phyloP scores from a whole-genome alignment of 129 eudicot genomes.

The Cynara cardunculus region DNA sequence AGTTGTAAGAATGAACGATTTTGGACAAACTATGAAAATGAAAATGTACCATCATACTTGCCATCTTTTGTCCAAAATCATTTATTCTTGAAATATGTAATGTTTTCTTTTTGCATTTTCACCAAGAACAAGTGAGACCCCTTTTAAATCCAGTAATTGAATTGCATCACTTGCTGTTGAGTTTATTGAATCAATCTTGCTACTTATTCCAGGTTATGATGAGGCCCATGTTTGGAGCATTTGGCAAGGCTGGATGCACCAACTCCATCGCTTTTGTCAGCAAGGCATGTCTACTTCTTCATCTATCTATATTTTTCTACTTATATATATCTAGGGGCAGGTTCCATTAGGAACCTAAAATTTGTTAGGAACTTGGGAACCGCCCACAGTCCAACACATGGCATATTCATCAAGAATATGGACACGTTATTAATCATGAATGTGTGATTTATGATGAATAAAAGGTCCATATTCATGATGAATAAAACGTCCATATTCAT shows the following conservation, averaged over 20 bases:
- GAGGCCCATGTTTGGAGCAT: constrained; percentile 99
- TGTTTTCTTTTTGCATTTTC: neutral
- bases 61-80: neutral
- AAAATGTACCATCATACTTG: neutral
- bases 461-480: no score
- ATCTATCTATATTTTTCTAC: neutral
- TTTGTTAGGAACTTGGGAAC: no score
- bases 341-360: no score
- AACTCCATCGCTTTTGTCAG: constrained; percentile 93
- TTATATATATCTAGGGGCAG: neutral
- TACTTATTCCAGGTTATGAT: constrained; percentile 61
- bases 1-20: neutral
- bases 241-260: constrained; percentile 78
- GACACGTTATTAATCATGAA: no score
- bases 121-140: neutral
- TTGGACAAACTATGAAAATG: neutral
- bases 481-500: no score
- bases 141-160: neutral
- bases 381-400: no score
- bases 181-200: constrained; percentile 12
- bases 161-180: neutral
- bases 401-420: no score
- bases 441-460: no score
- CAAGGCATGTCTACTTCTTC: constrained; percentile 47
- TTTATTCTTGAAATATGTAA: neutral